Evolutionary conservation across 768 basidiomycete genomes (phyloP), one percentile per base, ranked within the genome.

Genomic region (Heimioporus sp.): DNA sequence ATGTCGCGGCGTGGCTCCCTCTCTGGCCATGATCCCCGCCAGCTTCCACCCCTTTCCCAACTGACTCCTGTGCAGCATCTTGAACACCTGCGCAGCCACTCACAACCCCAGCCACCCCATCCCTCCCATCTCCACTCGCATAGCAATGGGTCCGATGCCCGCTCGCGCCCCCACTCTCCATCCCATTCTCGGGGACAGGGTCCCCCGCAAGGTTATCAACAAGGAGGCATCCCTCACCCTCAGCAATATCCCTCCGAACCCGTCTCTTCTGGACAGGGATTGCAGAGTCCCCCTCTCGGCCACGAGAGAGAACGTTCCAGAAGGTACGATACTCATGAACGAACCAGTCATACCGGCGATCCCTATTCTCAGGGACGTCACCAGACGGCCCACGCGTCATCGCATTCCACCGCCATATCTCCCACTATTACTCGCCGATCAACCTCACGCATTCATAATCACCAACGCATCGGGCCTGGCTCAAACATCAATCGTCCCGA

Each of bases 401-500:
- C 67, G 30, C 66, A 74, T 16, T 65, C 71, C 5, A 65, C 73
- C 44, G 45, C 69, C 53, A 40, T 67, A 54, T 68, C 67, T 43
- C 72, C 76, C 30, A 67, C 71, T n/a, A 60, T 57, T 44, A 51
- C 64, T 55, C 68, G 70, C 59, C 65, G 67, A 62, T 65, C 64
- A 54, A 64, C 72, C 48, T 55, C 69, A 54, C 77, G 78, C 60
- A 66, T 76, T 43, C 87, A 87, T 65, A 75, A 75, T 53, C 86
- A 87, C 67, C 86, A 86, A 66, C 82, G 84, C 49, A 62, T 84
- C 59, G 85, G 84, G 8, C 83, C 85, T 37, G 83, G 76, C 4
- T 74, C 81, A 21, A 81, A 77, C 58, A 73, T 85, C 43, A 79
- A 76, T 61, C 64, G 68, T 56, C 64, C 68, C 35, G 72, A 71